phyloP scores from a whole-genome alignment of 1,284 basidiomycete genomes.

The Malassezia caprae region DNA sequence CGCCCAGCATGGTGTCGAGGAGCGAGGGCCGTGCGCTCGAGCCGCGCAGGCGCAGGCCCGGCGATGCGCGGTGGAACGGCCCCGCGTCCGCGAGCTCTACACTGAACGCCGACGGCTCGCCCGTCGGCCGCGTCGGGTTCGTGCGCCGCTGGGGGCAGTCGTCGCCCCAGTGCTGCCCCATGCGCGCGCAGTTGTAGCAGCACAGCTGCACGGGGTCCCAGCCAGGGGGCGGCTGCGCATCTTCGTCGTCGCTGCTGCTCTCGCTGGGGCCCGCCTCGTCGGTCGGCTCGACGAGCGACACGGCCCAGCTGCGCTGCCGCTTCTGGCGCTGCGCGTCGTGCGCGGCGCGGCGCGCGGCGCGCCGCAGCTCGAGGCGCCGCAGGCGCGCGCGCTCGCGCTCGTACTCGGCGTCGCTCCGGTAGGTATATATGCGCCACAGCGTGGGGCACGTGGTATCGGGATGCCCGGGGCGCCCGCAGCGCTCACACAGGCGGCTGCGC shows the following conservation, averaged over 20 bases:
- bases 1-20: slow-evolving; percentile 1
- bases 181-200: slow-evolving; percentile 77
- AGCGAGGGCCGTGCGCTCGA: slow-evolving; percentile 2
- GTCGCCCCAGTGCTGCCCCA: slow-evolving; percentile 70
- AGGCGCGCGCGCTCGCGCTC: slow-evolving; percentile 20
- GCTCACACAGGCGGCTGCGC: slow-evolving; percentile 55
- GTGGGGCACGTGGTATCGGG: slow-evolving; percentile 71
- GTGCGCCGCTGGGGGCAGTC: slow-evolving; percentile 61
- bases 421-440: slow-evolving; percentile 75
- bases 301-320: slow-evolving; percentile 7
- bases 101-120: slow-evolving; percentile 65
- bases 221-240: slow-evolving; percentile 10
- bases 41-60: not conserved
- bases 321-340: slow-evolving; percentile 2
- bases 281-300: slow-evolving; percentile 1
- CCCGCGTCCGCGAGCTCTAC: slow-evolving; percentile 60
- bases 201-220: slow-evolving; percentile 51
- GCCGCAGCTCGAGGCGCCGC: slow-evolving; percentile 14
- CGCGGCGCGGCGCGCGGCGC: not conserved
- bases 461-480: slow-evolving; percentile 64
- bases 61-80: slow-evolving; percentile 52
- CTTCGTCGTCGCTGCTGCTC: slow-evolving; percentile 13
- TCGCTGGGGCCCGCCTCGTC: slow-evolving; percentile 15
- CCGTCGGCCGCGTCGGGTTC: slow-evolving; percentile 53
- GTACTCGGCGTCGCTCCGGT: slow-evolving; percentile 58